Conservation (phyloP, 805 yeast species). For the Starmerella bombicola region DNA sequence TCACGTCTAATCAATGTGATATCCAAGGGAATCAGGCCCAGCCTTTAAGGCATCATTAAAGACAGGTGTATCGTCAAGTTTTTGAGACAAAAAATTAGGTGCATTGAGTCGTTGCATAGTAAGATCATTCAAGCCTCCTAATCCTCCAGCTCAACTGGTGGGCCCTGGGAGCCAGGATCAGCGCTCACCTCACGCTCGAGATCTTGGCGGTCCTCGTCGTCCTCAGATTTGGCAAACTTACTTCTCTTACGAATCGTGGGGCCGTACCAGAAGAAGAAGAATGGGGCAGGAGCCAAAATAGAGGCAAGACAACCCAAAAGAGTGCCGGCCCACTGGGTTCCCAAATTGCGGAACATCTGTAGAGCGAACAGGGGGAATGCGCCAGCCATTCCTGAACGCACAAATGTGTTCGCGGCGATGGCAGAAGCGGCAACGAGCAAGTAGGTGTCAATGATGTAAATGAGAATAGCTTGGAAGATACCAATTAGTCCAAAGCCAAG, state of each 20-base stretch:
- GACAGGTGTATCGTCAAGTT: too few relatives aligned
- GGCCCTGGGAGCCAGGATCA: slow-evolving; percentile 18
- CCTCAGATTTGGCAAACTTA: slow-evolving; percentile 17
- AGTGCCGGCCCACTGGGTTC: slow-evolving; percentile 44
- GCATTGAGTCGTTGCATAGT: too few relatives aligned
- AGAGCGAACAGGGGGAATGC: slow-evolving; percentile 49
- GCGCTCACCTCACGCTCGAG: slow-evolving; percentile 13
- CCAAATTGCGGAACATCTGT: slow-evolving; percentile 40
- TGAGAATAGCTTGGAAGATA: slow-evolving; percentile 47
- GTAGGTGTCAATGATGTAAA: slow-evolving; percentile 51
- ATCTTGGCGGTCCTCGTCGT: slow-evolving; percentile 13
- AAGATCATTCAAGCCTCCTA: too few relatives aligned
- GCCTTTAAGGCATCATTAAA: too few relatives aligned
- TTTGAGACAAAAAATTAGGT: too few relatives aligned
- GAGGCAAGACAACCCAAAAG: slow-evolving; percentile 40
- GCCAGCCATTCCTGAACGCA: slow-evolving; percentile 48
- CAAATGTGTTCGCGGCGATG: slow-evolving; percentile 49
- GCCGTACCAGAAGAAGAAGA: slow-evolving; percentile 42
- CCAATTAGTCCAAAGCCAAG: slow-evolving; percentile 43
- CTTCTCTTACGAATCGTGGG: slow-evolving; percentile 21
- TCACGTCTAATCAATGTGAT: too few relatives aligned
- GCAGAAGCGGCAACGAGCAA: slow-evolving; percentile 50
- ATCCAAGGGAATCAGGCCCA: too few relatives aligned
- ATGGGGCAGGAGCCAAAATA: slow-evolving; percentile 45
- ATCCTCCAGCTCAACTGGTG: too few relatives aligned